Conservation (phyloP, 192 early-diverging fungal genomes). For the Diversispora eburnea region DNA sequence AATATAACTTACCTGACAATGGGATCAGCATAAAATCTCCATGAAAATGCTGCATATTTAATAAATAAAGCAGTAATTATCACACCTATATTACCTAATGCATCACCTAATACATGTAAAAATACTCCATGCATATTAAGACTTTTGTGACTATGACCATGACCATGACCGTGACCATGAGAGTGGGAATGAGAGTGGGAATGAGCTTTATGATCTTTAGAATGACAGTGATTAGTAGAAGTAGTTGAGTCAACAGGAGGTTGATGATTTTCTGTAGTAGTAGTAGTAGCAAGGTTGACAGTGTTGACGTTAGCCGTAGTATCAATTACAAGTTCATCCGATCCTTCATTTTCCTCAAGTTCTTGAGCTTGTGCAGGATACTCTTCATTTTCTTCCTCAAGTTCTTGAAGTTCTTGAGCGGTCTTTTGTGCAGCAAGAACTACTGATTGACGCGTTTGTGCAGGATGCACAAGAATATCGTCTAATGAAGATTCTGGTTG, state of each 20-base stretch:
- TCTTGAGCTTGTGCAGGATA: slow-evolving; percentile 36
- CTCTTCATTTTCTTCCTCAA: too few relatives aligned
- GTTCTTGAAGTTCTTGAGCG: not conserved
- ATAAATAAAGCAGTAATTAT: slow-evolving; percentile 76
- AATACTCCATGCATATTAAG: slow-evolving; percentile 67
- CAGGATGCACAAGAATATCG: slow-evolving; percentile 46
- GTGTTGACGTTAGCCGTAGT: too few relatives aligned
- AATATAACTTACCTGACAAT: slow-evolving; percentile 51
- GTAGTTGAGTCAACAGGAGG: not conserved
- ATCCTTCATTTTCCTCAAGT: slow-evolving; percentile 22
- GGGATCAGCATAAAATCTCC: slow-evolving; percentile 86
- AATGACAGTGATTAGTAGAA: slow-evolving; percentile 27
- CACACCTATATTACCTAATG: slow-evolving; percentile 83
- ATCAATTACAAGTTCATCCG: too few relatives aligned
- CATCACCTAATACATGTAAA: slow-evolving; percentile 89
- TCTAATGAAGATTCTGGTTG: slow-evolving; percentile 32
- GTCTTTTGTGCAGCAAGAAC: slow-evolving; percentile 41
- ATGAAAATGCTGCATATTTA: slow-evolving; percentile 60
- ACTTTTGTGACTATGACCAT: slow-evolving; percentile 36
- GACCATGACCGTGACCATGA: slow-evolving; percentile 30
- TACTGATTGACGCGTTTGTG: slow-evolving; percentile 50
- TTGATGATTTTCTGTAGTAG: not conserved
- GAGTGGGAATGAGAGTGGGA: slow-evolving; percentile 38
- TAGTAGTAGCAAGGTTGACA: slow-evolving; percentile 10
- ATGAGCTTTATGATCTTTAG: slow-evolving; percentile 35